Evolutionary conservation across 768 basidiomycete genomes (phyloP), one percentile per base, ranked within the genome.

Genomic region (Brasilioporus rufonigricans): DNA sequence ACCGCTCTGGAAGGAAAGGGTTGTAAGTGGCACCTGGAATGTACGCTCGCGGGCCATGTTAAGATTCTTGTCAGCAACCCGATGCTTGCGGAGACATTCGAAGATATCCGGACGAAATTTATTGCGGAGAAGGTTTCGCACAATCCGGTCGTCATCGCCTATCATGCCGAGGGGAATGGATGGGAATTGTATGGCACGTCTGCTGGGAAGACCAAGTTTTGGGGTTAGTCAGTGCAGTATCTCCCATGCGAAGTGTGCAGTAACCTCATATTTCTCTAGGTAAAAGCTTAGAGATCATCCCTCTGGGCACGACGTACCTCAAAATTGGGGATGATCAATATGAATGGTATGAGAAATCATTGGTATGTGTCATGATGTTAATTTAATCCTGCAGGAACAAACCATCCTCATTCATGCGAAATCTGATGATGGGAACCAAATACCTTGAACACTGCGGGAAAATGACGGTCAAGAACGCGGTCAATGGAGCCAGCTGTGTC

Each of bases 111-210:
- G 40, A 85, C 89, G 82, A 85, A 81, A 53, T 90, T 93, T 65
- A 79, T 94, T 48, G 86, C 89, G 44, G 91, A 94, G 73, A 94
- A 94, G 75, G 91, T 92, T 58, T 81, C 81, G 36, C 92, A 94
- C 66, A 85, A 89, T 62, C 91, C 91, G 13, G 79, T 93, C 36
- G 77, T 93, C 63, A 82, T 93, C 64, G 92, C 91, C 4, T 92
- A 88, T 71, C 89, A 91, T 63, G 92, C 91, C 5, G 83, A 91
- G 67, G 91, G 91, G 21, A 71, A 79, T 29, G 78, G 82, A 7
- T 94, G 93, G 93, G 80, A 85, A 65, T 69, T 92, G 29, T 77
- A 77, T 53, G 88, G 82, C 32, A 91, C 88, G 0, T 87, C 88
- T n/a, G 78, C 82, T 61, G 91, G 89, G 24, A 90, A 82, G 71